These are phyloP conservation scores for Apophysomyces elegans DNA, from an alignment of 371 early-diverging fungal genomes.

Conservation along the genomic window DNA sequence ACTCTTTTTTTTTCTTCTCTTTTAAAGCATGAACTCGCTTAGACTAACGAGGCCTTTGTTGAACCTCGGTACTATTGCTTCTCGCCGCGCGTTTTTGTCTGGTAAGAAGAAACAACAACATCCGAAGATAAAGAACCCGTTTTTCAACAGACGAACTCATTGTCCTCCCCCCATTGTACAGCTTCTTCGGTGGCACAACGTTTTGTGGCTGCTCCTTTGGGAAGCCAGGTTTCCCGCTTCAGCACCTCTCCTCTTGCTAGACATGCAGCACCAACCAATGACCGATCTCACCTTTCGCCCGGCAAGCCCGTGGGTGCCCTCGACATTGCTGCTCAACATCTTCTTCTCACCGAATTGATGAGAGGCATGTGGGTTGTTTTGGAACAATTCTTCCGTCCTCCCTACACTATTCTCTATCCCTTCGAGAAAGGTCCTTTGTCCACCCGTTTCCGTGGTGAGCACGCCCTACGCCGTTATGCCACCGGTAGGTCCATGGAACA, in stretches of 20 bases:
- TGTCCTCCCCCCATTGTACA: conserved; percentile 11
- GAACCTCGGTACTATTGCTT: conserved; percentile 9
- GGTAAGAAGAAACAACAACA: neutral
- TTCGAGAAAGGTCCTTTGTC: conserved; percentile 94
- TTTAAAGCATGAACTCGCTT: conserved; percentile 30
- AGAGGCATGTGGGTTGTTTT: conserved; percentile 92
- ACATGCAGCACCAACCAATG: conserved; percentile 40
- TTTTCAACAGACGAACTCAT: conserved; percentile 2
- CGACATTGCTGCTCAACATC: conserved; percentile 81
- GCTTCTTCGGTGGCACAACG: conserved; percentile 27
- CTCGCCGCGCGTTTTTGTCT: conserved; percentile 18
- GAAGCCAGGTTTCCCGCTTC: conserved; percentile 41
- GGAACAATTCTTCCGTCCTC: conserved; percentile 94
- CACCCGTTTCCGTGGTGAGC: conserved; percentile 97
- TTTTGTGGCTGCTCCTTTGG: conserved; percentile 42
- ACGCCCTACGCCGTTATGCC: conserved; percentile 95
- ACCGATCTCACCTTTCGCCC: conserved; percentile 33
- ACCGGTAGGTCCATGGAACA: conserved; percentile 63
- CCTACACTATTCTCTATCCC: conserved; percentile 97
- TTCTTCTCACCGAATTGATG: conserved; percentile 91
- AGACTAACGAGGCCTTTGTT: conserved; percentile 27
- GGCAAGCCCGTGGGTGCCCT: conserved; percentile 54
- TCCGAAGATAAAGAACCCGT: too few relatives aligned
- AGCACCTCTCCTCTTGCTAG: conserved; percentile 36
- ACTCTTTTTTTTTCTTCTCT: conserved; percentile 25